Evolutionary conservation across 371 early-diverging fungal species (phyloP).

Genomic region (Capniomyces stellatus): DNA sequence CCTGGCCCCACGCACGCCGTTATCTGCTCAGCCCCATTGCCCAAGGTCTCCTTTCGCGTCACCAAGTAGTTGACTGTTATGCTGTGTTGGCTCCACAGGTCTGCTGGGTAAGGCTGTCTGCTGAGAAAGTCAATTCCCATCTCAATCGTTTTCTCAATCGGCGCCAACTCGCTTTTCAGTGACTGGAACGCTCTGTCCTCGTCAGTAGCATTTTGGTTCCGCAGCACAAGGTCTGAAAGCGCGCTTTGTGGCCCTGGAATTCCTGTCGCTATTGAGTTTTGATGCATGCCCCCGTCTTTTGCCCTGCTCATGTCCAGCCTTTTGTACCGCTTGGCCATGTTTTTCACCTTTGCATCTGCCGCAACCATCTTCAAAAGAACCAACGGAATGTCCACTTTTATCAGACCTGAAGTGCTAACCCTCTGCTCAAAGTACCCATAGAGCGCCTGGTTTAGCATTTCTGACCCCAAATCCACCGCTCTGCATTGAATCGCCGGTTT

Average conservation of each 20-base stretch:
- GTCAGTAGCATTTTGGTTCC: constrained; percentile 19
- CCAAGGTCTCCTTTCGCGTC: constrained; percentile 5
- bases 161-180: constrained; percentile 23
- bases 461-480: background rate
- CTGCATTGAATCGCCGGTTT: background rate
- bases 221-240: constrained; percentile 16
- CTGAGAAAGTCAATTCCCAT: constrained; percentile 20
- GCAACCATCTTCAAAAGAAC: constrained; percentile 45
- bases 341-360: constrained; percentile 28
- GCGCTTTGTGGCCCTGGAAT: constrained; percentile 6
- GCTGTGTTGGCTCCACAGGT: constrained; percentile 25
- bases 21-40: background rate
- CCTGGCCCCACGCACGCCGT: constrained; percentile 45
- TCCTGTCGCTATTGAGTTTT: background rate
- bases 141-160: constrained; percentile 16
- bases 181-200: constrained; percentile 19
- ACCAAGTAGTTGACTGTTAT: constrained; percentile 19
- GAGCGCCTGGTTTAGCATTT: background rate
- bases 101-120: constrained; percentile 15
- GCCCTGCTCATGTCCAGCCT: background rate
- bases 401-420: background rate
- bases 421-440: constrained; percentile 5
- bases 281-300: background rate
- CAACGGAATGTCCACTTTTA: constrained; percentile 34
- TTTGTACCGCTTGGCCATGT: background rate